Percentiles rank a stretch among this genome's conserved stretches.
phyloP scores from a whole-genome alignment of 192 early-diverging fungal species.

The Gonapodya sp. region DNA sequence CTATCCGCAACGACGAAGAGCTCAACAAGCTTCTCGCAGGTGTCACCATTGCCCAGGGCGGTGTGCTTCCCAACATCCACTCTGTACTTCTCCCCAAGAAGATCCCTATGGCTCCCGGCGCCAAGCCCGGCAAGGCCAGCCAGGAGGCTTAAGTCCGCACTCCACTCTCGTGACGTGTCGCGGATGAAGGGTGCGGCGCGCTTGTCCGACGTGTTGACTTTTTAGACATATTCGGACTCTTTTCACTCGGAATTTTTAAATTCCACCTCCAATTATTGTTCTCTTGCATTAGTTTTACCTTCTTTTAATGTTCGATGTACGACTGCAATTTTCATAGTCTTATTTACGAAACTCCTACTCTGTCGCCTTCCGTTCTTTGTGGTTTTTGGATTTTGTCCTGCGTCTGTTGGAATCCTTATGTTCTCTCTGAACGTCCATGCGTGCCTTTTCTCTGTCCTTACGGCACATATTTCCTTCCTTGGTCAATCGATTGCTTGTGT shows the following conservation, averaged over 20 bases:
- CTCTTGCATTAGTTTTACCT: too few species aligned
- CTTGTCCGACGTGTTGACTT: background rate
- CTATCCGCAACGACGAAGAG: constrained; percentile 94
- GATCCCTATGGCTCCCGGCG: constrained; percentile 40
- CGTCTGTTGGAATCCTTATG: too few species aligned
- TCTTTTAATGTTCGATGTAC: too few species aligned
- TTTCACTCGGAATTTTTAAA: background rate
- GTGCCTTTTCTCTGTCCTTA: too few species aligned
- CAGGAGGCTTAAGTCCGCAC: constrained; percentile 3
- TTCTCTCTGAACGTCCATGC: too few species aligned
- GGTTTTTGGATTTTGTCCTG: too few species aligned
- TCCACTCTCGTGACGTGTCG: background rate
- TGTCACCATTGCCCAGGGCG: constrained; percentile 88
- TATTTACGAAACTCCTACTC: too few species aligned
- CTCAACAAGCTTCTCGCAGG: constrained; percentile 82
- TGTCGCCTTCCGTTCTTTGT: too few species aligned
- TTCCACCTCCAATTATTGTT: too few species aligned
- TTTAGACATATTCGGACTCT: background rate
- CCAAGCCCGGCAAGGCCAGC: constrained; percentile 6
- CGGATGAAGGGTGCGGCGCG: background rate
- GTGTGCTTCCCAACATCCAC: constrained; percentile 92
- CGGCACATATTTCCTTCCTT: too few species aligned
- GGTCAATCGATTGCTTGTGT: too few species aligned
- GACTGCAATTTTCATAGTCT: too few species aligned
- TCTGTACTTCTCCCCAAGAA: constrained; percentile 73